These are phyloP conservation scores for Leccinum ochraceum DNA, from an alignment of 768 basidiomycete species.

Conservation along the genomic window DNA sequence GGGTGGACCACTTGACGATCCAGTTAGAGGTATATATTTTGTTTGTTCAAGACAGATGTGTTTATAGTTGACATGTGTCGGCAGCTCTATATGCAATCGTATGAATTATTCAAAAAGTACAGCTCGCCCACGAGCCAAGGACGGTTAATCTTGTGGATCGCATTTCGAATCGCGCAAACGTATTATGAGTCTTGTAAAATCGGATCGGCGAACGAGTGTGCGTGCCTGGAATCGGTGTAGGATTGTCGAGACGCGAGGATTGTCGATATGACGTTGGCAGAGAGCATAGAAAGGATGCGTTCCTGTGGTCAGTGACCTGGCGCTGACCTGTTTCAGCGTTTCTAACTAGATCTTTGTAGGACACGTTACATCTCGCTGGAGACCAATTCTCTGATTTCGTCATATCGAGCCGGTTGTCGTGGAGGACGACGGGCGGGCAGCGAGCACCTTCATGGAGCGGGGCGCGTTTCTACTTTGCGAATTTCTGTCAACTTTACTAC, in stretches of 20 bases:
- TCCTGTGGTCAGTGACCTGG: conserved; percentile 42
- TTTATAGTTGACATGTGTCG: neutral
- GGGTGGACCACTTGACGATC: neutral
- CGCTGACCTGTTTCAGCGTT: neutral
- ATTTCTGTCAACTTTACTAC: too few species aligned
- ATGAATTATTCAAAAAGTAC: neutral
- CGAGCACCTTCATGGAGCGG: too few species aligned
- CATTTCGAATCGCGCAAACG: neutral
- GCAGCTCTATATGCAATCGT: neutral
- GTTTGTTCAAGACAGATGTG: too few species aligned
- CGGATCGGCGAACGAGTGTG: neutral
- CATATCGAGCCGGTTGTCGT: too few species aligned
- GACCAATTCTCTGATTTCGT: too few species aligned
- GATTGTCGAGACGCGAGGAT: too few species aligned
- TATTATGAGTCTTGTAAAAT: neutral
- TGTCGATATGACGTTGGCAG: too few species aligned
- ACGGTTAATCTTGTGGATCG: neutral
- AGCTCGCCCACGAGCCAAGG: neutral
- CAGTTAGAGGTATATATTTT: too few species aligned
- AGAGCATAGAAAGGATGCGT: conserved; percentile 41
- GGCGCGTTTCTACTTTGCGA: too few species aligned
- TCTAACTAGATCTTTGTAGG: conserved; percentile 4
- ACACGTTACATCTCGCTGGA: too few species aligned
- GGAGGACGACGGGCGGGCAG: too few species aligned
- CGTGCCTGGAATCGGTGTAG: neutral